phyloP scores from a whole-genome alignment of 768 basidiomycete genomes.

The Amanita rubescens region DNA sequence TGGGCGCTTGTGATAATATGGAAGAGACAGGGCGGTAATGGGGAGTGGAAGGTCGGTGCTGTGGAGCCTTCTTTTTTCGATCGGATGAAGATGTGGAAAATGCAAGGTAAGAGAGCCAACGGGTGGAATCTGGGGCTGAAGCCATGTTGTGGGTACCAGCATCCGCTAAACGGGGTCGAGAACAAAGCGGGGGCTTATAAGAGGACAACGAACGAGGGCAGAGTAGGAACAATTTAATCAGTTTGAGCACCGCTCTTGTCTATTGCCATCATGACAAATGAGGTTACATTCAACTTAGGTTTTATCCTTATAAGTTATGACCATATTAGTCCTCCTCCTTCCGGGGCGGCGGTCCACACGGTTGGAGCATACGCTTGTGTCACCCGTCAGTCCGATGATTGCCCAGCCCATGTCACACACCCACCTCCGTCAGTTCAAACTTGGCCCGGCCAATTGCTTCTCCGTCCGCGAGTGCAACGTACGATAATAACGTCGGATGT shows the following conservation, averaged over 20 bases:
- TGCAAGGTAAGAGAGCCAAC: not conserved
- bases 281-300: too few species aligned
- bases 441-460: conserved; percentile 71
- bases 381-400: not conserved
- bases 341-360: conserved; percentile 85
- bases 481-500: conserved; percentile 80
- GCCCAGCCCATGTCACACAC: not conserved
- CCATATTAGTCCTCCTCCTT: conserved; percentile 69
- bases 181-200: not conserved
- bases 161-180: not conserved
- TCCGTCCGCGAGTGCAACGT: conserved; percentile 88
- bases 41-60: conserved; percentile 14
- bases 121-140: not conserved
- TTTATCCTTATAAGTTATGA: not conserved
- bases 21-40: conserved; percentile 37
- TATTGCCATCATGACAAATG: conserved; percentile 1
- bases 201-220: not conserved
- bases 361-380: conserved; percentile 85
- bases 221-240: not conserved
- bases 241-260: not conserved
- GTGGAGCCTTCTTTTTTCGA: conserved; percentile 2
- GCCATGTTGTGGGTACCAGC: not conserved
- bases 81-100: not conserved
- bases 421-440: conserved; percentile 7
- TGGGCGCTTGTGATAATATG: conserved; percentile 18